Evolutionary conservation across 2,329 filamentous ascomycete genomes (phyloP).

Genomic region (Xylariaceae sp.): DNA sequence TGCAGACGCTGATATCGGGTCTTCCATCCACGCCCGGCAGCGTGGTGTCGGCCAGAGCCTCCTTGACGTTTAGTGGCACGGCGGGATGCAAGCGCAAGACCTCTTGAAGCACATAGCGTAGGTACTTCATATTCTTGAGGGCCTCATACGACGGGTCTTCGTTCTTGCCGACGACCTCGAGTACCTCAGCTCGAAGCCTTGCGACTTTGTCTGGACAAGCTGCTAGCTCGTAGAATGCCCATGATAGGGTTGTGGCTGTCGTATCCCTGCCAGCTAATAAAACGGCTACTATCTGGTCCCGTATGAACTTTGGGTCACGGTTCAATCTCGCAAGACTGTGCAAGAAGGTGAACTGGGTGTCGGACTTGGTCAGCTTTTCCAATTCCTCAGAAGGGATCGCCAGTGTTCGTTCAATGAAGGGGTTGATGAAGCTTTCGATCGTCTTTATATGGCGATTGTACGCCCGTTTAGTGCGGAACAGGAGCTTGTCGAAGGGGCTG

Average conservation of each 20-base stretch:
- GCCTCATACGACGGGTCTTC: slow-evolving; percentile 51
- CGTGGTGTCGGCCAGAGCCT: slow-evolving; percentile 35
- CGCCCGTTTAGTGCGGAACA: slow-evolving; percentile 44
- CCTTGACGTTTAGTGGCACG: slow-evolving; percentile 40
- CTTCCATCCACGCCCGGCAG: slow-evolving; percentile 19
- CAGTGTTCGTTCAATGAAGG: slow-evolving; percentile 63
- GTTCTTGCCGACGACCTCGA: slow-evolving; percentile 46
- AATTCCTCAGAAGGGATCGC: slow-evolving; percentile 59
- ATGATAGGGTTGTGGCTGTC: slow-evolving; percentile 61
- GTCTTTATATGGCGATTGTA: slow-evolving; percentile 57
- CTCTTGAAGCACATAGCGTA: slow-evolving; percentile 31
- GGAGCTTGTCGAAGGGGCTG: slow-evolving; percentile 53
- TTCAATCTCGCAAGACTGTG: slow-evolving; percentile 69
- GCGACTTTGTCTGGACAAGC: slow-evolving; percentile 50
- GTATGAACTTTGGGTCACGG: slow-evolving; percentile 55
- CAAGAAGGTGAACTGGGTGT: slow-evolving; percentile 68
- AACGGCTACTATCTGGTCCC: slow-evolving; percentile 69
- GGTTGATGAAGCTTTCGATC: slow-evolving; percentile 66
- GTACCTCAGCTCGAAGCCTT: slow-evolving; percentile 59
- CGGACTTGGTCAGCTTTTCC: slow-evolving; percentile 62
- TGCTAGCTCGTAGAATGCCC: slow-evolving; percentile 63
- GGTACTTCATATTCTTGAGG: slow-evolving; percentile 66
- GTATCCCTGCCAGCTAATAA: slow-evolving; percentile 69
- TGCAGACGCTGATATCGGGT: slow-evolving; percentile 10
- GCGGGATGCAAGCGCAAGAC: slow-evolving; percentile 40